phyloP scores from a whole-genome alignment of 371 early-diverging fungal species.

The Batrachochytrium dendrobatidis region DNA sequence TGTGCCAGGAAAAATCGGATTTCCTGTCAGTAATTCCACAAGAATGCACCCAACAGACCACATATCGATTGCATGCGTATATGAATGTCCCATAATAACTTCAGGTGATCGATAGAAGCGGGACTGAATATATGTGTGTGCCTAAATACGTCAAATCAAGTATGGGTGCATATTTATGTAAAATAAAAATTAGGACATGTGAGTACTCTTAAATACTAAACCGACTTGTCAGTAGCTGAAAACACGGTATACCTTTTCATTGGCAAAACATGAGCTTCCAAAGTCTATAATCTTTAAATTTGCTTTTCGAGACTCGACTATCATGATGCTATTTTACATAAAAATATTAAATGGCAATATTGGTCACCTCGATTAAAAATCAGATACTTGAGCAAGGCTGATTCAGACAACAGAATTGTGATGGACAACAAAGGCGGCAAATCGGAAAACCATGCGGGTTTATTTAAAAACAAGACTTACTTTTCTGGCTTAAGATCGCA shows the following conservation, averaged over 20 bases:
- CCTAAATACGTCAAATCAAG: constrained; percentile 8
- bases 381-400: too few relatives aligned
- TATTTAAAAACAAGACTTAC: too few relatives aligned
- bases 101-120: constrained; percentile 39
- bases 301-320: constrained; percentile 6
- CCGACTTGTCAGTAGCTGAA: not conserved
- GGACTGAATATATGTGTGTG: constrained; percentile 28
- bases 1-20: constrained; percentile 78
- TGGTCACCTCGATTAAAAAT: too few relatives aligned
- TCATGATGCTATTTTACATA: too few relatives aligned
- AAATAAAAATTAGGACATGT: too few relatives aligned
- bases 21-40: constrained; percentile 79
- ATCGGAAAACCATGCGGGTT: too few relatives aligned
- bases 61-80: constrained; percentile 55
- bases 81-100: constrained; percentile 25
- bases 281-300: constrained; percentile 47
- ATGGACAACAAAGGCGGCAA: too few relatives aligned
- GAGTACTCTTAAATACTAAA: not conserved
- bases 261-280: constrained; percentile 37
- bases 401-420: too few relatives aligned
- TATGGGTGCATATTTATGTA: not conserved
- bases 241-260: constrained; percentile 18
- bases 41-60: constrained; percentile 93
- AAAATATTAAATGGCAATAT: too few relatives aligned
- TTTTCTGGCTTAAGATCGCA: constrained; percentile 50